Evolutionary conservation across 148 eudicot species (phyloP), one percentile per base, ranked within the genome.

Genomic region (Chenopodium suecicum): DNA sequence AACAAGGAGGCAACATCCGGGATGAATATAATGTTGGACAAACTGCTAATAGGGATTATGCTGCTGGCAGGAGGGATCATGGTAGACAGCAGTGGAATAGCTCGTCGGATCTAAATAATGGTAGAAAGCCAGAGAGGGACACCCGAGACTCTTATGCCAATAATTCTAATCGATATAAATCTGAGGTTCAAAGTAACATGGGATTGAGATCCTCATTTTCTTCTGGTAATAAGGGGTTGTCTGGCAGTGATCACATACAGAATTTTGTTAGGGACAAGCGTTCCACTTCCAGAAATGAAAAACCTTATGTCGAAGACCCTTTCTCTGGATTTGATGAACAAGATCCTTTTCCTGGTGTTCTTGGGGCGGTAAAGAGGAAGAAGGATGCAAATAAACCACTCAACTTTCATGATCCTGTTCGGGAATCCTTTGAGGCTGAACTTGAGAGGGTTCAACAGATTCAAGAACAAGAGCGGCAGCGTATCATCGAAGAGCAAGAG

Each of bases 381-480:
- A 96, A 94, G 85, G 97, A 94, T 80, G 85, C 86, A 69, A 86
- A 85, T 83, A 91, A 89, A 72, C 83, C 81, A 64, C 86, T 87
- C 76, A 91, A 96, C 85, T 90, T 94, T 47, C 94, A 89, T 77
- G 99, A 96, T 81, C 99, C 99, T 80, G 93, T 90, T 34, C 88
- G 98, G 83, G 98, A 96, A 84, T 96, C 99, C 52, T 96, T 96
- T 82, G 99, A 96, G 87, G 99, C 99, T 87, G 99, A 96, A 84
- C 97, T 96, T 87, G 99, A 96, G 89, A 88, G 97, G 86, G 97
- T 94, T 78, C 99, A 96, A 84, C 91, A 90, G 89, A 82, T 96
- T 86, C 99, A 96, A 84, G 98, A 96, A 86, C 90, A 88, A 84
- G 97, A 94, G 86, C 87, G 99, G 29, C 93, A 84, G 80, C 90